These are phyloP conservation scores for Aureobasidium sp. DNA, from an alignment of 2,329 filamentous ascomycete species.

Conservation along the genomic window DNA sequence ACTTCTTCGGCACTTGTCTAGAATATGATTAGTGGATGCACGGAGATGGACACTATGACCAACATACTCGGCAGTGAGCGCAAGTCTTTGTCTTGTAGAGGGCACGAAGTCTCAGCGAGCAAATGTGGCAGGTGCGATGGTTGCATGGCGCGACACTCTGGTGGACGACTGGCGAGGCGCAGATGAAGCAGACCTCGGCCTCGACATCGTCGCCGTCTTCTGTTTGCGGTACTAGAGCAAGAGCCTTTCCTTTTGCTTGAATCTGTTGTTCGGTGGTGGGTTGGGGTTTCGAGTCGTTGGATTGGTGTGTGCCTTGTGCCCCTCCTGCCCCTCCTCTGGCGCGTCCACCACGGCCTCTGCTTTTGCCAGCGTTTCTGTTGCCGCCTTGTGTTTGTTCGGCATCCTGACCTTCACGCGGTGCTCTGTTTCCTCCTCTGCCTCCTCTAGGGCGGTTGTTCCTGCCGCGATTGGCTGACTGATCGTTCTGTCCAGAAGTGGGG, in stretches of 20 bases:
- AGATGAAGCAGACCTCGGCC: constrained; percentile 92
- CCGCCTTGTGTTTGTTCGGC: constrained; percentile 20
- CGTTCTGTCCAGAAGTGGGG: neutral
- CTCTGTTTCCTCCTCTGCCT: constrained; percentile 27
- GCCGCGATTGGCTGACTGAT: constrained; percentile 9
- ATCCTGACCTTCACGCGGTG: constrained; percentile 17
- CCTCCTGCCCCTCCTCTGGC: constrained; percentile 23
- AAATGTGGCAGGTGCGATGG: constrained; percentile 94
- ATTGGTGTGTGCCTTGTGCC: constrained; percentile 18
- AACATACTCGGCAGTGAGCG: constrained; percentile 65
- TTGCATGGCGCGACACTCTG: constrained; percentile 89
- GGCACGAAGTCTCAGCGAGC: constrained; percentile 79
- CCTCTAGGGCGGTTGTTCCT: constrained; percentile 28
- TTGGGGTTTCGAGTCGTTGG: constrained; percentile 14
- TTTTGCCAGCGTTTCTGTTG: constrained; percentile 20
- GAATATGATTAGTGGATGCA: too few relatives aligned
- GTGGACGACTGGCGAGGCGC: constrained; percentile 81
- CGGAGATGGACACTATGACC: too few relatives aligned
- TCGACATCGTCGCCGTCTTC: constrained; percentile 23
- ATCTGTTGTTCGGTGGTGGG: constrained; percentile 16
- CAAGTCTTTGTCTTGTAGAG: constrained; percentile 95
- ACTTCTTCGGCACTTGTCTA: constrained; percentile 64
- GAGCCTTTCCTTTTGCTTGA: constrained; percentile 4
- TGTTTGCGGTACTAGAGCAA: neutral
- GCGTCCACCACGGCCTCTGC: constrained; percentile 28